A percentile compares a stretch with the other conserved stretches of the same genome.
Conservation (phyloP, 2,329 filamentous ascomycete genomes). For the Aureobasidium musti region DNA sequence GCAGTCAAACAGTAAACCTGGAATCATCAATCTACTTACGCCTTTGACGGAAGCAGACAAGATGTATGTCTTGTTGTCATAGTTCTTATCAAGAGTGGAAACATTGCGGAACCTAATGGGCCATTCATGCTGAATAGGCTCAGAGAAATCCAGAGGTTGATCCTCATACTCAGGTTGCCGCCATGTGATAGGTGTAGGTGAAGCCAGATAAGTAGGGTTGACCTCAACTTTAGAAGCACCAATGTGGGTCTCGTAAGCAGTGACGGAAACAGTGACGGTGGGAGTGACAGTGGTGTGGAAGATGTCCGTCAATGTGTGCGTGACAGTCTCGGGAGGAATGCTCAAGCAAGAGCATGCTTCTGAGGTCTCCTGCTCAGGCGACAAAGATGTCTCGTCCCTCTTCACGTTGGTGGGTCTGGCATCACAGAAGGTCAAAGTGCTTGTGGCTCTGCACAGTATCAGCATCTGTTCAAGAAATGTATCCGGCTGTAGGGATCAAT, state of each 20-base stretch:
- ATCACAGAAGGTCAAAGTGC: conserved; percentile 17
- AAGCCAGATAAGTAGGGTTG: background rate
- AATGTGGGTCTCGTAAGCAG: conserved; percentile 2
- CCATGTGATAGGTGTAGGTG: background rate
- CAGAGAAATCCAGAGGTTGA: background rate
- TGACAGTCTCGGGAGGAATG: background rate
- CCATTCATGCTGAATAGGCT: background rate
- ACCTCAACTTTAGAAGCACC: background rate
- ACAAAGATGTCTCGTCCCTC: background rate
- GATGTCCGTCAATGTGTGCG: background rate
- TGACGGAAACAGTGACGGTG: background rate
- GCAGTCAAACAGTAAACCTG: no score
- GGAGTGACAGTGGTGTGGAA: background rate
- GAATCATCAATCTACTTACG: background rate
- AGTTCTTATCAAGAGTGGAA: background rate
- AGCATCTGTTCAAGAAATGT: background rate
- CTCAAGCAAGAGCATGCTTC: conserved; percentile 1
- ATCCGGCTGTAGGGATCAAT: no score
- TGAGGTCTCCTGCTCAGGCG: background rate
- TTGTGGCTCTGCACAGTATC: conserved; percentile 4
- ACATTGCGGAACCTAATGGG: background rate
- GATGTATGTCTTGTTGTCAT: background rate
- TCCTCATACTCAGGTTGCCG: no score
- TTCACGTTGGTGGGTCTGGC: background rate
- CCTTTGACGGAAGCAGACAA: background rate